Percentiles rank a stretch among this genome's conserved stretches.
phyloP scores from a whole-genome alignment of 352 stramenopile species.

The Globisporangium splendens region DNA sequence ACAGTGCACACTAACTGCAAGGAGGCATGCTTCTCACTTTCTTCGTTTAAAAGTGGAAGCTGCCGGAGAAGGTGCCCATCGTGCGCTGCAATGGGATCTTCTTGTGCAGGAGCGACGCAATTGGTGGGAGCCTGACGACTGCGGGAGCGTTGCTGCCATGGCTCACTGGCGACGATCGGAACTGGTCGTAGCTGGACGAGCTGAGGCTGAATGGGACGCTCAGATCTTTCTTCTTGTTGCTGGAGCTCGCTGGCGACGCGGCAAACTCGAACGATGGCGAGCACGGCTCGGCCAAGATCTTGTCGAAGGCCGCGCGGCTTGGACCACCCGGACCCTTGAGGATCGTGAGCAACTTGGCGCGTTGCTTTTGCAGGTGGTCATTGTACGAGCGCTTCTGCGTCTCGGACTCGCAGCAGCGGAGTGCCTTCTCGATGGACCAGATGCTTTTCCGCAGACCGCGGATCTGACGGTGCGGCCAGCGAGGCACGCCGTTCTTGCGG shows the following conservation, averaged over 20 bases:
- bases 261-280: constrained; percentile 43
- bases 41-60: constrained; percentile 16
- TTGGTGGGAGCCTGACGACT: constrained; percentile 45
- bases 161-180: constrained; percentile 7
- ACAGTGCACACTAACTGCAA: neutral
- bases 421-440: constrained; percentile 75
- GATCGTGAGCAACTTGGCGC: constrained; percentile 67
- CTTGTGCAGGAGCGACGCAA: constrained; percentile 50
- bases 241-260: constrained; percentile 22
- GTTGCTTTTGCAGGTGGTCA: constrained; percentile 70
- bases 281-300: constrained; percentile 59
- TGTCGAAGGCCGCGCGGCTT: constrained; percentile 55
- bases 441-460: constrained; percentile 71
- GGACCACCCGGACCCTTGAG: constrained; percentile 49
- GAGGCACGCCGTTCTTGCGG: constrained; percentile 69
- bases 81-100: constrained; percentile 17
- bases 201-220: constrained; percentile 12
- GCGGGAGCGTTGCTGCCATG: constrained; percentile 21
- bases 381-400: constrained; percentile 62
- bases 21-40: neutral
- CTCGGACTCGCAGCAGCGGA: constrained; percentile 63
- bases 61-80: constrained; percentile 17
- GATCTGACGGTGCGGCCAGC: constrained; percentile 76
- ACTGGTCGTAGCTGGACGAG: neutral
- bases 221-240: constrained; percentile 4